These are phyloP conservation scores for Tetrapisispora namnaoensis DNA, from an alignment of 805 yeast species.

Conservation along the genomic window DNA sequence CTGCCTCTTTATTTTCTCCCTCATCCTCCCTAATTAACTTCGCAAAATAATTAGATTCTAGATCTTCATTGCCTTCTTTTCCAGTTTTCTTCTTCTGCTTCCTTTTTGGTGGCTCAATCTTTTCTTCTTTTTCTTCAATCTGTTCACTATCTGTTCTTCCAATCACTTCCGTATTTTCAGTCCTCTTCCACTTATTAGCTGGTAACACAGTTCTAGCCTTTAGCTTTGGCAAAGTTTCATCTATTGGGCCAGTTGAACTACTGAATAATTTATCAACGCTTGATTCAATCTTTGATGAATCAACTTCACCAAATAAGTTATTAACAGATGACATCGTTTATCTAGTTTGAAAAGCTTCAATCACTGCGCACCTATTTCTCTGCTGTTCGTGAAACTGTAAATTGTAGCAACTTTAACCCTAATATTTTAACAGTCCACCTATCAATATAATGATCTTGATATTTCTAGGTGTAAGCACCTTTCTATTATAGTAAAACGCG, in stretches of 20 bases:
- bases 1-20: conserved; percentile 1
- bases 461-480: too few species aligned
- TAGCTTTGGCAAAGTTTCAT: conserved; percentile 13
- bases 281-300: conserved; percentile 25
- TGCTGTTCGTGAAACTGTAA: too few species aligned
- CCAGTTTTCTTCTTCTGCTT: conserved; percentile 11
- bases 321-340: conserved; percentile 18
- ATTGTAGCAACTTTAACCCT: too few species aligned
- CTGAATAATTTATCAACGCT: conserved; percentile 31
- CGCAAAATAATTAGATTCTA: conserved; percentile 45
- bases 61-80: conserved; percentile 31
- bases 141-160: conserved; percentile 10
- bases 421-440: too few species aligned
- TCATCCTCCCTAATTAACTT: conserved; percentile 37
- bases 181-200: neutral
- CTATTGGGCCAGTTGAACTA: conserved; percentile 40
- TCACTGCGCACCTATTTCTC: too few species aligned
- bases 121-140: conserved; percentile 7
- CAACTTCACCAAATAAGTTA: conserved; percentile 28
- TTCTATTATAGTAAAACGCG: too few species aligned
- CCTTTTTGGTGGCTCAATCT: conserved; percentile 1
- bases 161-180: conserved; percentile 9
- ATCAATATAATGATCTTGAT: too few species aligned
- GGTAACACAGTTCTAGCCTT: conserved; percentile 18
- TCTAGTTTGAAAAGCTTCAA: too few species aligned